Conservation (phyloP, 768 basidiomycete species). For the Rhodotorula toruloides region DNA sequence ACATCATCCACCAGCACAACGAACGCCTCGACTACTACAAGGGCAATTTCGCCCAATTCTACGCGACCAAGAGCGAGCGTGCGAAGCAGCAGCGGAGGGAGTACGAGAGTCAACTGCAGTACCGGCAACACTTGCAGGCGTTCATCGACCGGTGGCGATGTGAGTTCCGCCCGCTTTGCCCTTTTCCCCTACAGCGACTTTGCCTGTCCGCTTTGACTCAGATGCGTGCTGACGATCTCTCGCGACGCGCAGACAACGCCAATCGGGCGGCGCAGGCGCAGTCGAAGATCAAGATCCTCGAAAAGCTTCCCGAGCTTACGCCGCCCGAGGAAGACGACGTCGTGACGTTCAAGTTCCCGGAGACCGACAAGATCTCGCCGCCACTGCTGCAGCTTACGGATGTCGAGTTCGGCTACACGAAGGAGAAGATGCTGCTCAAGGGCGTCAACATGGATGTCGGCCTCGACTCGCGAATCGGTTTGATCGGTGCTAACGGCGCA, state of each 20-base stretch:
- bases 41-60: constrained; percentile 98
- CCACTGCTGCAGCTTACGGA: constrained; percentile 88
- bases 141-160: constrained; percentile 99
- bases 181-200: constrained; percentile 17
- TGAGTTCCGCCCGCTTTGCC: constrained; percentile 42
- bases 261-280: constrained; percentile 73
- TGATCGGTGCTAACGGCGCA: constrained; percentile 74
- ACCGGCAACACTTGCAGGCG: constrained; percentile 88
- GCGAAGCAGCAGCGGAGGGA: constrained; percentile 77
- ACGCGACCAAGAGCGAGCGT: constrained; percentile 94
- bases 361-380: constrained; percentile 94
- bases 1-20: constrained; percentile 92
- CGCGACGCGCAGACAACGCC: constrained; percentile 44
- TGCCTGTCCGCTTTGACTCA: too few species aligned
- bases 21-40: constrained; percentile 94
- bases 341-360: constrained; percentile 94
- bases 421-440: constrained; percentile 60
- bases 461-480: constrained; percentile 87
- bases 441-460: constrained; percentile 83
- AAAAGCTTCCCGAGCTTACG: constrained; percentile 87
- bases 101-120: constrained; percentile 93
- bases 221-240: too few species aligned
- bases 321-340: constrained; percentile 89
- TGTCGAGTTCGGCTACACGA: constrained; percentile 86
- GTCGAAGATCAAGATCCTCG: constrained; percentile 63